Base-by-base conservation (phyloP, 805 yeast species). In the Candida montana region DNA sequence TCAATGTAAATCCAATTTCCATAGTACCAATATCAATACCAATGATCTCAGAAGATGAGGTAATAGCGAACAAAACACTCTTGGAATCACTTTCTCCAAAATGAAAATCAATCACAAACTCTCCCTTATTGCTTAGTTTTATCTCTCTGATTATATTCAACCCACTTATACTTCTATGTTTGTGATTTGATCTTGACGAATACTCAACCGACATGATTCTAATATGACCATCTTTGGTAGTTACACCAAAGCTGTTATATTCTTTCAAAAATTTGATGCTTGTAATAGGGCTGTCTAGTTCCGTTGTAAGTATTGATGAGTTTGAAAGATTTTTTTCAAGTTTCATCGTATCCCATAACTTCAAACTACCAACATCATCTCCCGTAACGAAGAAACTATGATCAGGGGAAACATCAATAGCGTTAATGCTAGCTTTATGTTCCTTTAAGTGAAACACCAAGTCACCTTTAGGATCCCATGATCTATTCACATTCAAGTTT, bases 301-400 rank as follows among this genome's bases (percentile, higher is more conserved):
- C 70, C 1, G 74, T 55, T 1, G 74, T 63, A 7, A 75, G 48
- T 8, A 68, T 59, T 0, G 87, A 71, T 4, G 71, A 64, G 24
- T 74, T 73, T 9, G 74, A 64, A 4, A 79, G 75, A 31, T 82
- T 83, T 41, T 73, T 74, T 39, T 81, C 87, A 29, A 90, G 62
- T 44, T 79, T 75, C 9, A 64, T 53, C 1, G 81, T 61, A 54
- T 87, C 95, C 97, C 97, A 93, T 0, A 91, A 61, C 48, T 78
- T 82, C 31, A 93, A 53, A 2, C 65, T 55, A 0, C 97, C 96
- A 23, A 74, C 72, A 36, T 80, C 83, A 7, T 93, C 86, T 2
- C 89, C 95, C 2, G 93, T 80, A 3, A 88, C 64, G 48, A 91
- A 79, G 48, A 76, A 82, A 19, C 74, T 74, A 13, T 77, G 72